phyloP scores from a whole-genome alignment of 202 grass and related monocot genomes.

The Zoysia matrella region DNA sequence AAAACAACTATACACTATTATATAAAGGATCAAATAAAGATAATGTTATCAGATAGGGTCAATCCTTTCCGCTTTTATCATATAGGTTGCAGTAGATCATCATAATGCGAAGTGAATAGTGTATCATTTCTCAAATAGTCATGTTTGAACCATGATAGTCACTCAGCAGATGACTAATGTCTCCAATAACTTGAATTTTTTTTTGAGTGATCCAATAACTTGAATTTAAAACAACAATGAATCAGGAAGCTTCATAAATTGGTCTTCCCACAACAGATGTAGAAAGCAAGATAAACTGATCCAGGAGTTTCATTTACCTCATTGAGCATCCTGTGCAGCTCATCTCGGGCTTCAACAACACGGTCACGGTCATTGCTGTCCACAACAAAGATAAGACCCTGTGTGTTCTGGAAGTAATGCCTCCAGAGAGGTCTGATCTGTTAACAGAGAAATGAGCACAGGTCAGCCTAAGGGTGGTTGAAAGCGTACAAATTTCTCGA shows the following conservation, averaged over 20 bases:
- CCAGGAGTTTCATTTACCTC: not conserved
- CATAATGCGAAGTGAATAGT: too few species aligned
- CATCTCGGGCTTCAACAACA: slow-evolving; percentile 34
- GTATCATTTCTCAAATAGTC: too few species aligned
- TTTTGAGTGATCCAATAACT: too few species aligned
- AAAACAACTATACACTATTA: too few species aligned
- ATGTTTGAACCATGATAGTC: too few species aligned
- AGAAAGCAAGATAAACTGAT: not conserved
- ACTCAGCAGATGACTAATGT: not conserved
- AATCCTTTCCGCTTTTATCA: too few species aligned
- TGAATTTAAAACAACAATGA: not conserved
- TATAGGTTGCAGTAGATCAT: too few species aligned
- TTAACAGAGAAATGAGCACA: slow-evolving; percentile 31
- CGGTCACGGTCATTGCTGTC: slow-evolving; percentile 90
- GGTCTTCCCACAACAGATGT: not conserved
- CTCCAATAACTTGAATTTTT: not conserved
- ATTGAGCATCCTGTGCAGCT: slow-evolving; percentile 80
- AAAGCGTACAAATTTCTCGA: not conserved
- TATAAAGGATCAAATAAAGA: too few species aligned
- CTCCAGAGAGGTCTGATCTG: slow-evolving; percentile 95
- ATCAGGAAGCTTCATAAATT: not conserved
- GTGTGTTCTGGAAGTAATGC: slow-evolving; percentile 98
- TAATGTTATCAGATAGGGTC: too few species aligned
- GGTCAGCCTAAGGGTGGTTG: not conserved
- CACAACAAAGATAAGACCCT: slow-evolving; percentile 96